Base-by-base conservation (phyloP, 331 rosid species). In the Acacia pycnantha region DNA sequence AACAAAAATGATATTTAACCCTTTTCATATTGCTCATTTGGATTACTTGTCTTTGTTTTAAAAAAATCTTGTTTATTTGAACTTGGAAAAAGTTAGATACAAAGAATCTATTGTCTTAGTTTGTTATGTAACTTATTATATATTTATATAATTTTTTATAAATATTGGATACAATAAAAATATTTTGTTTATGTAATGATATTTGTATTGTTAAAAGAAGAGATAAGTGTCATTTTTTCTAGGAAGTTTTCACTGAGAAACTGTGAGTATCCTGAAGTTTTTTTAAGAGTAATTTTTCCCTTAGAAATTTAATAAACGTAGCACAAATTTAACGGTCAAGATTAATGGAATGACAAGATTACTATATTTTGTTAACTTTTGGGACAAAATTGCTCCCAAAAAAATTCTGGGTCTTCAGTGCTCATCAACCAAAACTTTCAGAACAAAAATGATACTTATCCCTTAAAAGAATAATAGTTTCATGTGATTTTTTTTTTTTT, bases 191-290 rank as follows among this genome's bases (percentile, higher is more conserved):
- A 9, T 2, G 29, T 10, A 56, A 56, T n/a, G 22, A 9, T 56
- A 9, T 58, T 58, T 9, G 22, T 0, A n/a, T 58, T n/a, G 15
- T 13, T 9, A 22, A 22, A 8, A 59, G 26, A 31, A 33, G 0
- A 4, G 35, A 31, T 31, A 31, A 31, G 0, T 31, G 3, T 31
- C 35, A 31, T 31, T 31, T 31, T 31, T 31, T 2, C 35, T 0
- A 4, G 0, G 2, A 3, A 31, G 35, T 31, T 3, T 31, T 31
- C 4, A 4, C 4, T 31, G 4, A 31, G 35, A 2, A 31, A 4
- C 3, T 0, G 4, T 31, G 4, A 4, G 4, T 4, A 3, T 31
- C 4, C 4, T 0, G 0, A 31, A 31, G 0, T 3, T 31, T 31
- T 31, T 31, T 31, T 31, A 31, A 0, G 35, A 31, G 35, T 3